Evolutionary conservation across 192 early-diverging fungal species (phyloP).

Genomic region (Podila clonocystis): DNA sequence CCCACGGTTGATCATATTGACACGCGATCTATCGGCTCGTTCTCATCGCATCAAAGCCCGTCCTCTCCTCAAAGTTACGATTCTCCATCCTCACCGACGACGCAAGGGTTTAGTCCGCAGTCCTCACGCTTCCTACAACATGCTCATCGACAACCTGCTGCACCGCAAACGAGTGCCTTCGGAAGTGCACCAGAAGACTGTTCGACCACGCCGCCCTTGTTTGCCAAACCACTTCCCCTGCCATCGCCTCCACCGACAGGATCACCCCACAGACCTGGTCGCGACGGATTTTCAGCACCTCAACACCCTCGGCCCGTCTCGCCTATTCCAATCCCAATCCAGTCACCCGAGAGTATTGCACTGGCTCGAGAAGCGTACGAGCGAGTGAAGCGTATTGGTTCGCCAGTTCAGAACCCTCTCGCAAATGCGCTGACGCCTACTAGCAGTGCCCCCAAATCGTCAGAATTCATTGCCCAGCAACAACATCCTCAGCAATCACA

Average conservation of each 20-base stretch:
- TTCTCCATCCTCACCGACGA: slow-evolving; percentile 21
- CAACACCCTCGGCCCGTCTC: slow-evolving; percentile 20
- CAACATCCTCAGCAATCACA: not conserved
- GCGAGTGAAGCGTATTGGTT: slow-evolving; percentile 31
- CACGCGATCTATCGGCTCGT: slow-evolving; percentile 28
- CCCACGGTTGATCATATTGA: slow-evolving; percentile 20
- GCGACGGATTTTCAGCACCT: not conserved
- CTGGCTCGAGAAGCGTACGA: slow-evolving; percentile 39
- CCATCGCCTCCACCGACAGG: slow-evolving; percentile 30
- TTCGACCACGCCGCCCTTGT: slow-evolving; percentile 28
- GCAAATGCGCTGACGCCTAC: slow-evolving; percentile 6
- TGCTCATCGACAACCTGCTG: slow-evolving; percentile 44
- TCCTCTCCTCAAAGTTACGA: slow-evolving; percentile 21
- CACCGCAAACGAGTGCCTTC: slow-evolving; percentile 39
- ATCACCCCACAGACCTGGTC: slow-evolving; percentile 21
- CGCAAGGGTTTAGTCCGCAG: slow-evolving; percentile 15
- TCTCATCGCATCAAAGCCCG: slow-evolving; percentile 32
- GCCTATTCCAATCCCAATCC: slow-evolving; percentile 20
- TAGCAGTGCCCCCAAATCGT: slow-evolving; percentile 7
- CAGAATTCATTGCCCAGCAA: slow-evolving; percentile 10
- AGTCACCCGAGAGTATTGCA: slow-evolving; percentile 39
- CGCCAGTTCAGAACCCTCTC: slow-evolving; percentile 14
- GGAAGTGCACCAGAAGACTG: slow-evolving; percentile 40
- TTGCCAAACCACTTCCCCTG: slow-evolving; percentile 35
- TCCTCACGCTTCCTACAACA: slow-evolving; percentile 40